Percentiles rank a stretch among this genome's conserved stretches.
phyloP scores from a whole-genome alignment of 257 asterid genomes.

The Mitragyna speciosa region DNA sequence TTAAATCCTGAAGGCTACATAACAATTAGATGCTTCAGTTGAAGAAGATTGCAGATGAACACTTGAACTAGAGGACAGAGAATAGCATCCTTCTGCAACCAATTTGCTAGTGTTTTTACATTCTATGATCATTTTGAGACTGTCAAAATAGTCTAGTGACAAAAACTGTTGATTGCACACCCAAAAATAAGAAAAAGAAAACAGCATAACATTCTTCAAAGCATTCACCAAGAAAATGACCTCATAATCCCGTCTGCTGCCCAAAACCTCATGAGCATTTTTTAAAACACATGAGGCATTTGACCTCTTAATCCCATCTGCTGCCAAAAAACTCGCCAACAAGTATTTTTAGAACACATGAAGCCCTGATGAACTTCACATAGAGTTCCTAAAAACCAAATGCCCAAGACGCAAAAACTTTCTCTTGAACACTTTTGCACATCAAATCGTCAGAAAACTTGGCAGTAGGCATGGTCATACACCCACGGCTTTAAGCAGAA shows the following conservation, averaged over 20 bases:
- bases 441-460: not conserved
- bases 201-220: not conserved
- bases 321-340: not conserved
- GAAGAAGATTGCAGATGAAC: not conserved
- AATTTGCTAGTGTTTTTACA: not conserved
- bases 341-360: not conserved
- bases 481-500: not conserved
- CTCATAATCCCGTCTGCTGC: not conserved
- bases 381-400: not conserved
- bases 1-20: not conserved
- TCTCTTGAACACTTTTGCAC: not conserved
- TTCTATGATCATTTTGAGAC: not conserved
- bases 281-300: not conserved
- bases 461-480: not conserved
- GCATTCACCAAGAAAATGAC: not conserved
- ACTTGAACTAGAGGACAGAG: not conserved
- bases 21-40: not conserved
- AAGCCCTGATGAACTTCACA: not conserved
- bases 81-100: not conserved
- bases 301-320: not conserved
- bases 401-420: not conserved
- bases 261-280: not conserved
- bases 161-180: not conserved
- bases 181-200: not conserved
- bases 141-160: not conserved